A percentile compares a stretch with the other conserved stretches of the same genome.
Conservation (phyloP, 2,329 filamentous ascomycete species). For the Arthroderma sp. region DNA sequence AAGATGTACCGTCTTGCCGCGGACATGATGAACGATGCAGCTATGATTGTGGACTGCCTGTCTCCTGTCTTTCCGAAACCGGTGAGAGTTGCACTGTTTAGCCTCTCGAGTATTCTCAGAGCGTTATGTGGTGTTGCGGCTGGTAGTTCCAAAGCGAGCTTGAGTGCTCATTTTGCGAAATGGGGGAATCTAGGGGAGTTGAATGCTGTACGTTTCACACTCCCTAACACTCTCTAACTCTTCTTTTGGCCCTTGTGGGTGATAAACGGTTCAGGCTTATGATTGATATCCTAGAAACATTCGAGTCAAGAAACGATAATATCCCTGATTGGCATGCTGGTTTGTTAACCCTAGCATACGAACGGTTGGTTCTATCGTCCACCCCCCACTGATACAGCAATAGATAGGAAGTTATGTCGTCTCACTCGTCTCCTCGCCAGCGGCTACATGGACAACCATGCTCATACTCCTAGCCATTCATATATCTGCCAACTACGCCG, state of each 20-base stretch:
- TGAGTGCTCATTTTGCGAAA: constrained; percentile 83
- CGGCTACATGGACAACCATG: constrained; percentile 61
- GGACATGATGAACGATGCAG: constrained; percentile 76
- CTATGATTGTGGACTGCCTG: constrained; percentile 73
- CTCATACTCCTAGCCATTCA: constrained; percentile 61
- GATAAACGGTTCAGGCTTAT: constrained; percentile 2
- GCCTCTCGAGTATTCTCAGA: constrained; percentile 47
- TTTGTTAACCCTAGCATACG: constrained; percentile 19
- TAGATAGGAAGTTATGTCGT: constrained; percentile 67
- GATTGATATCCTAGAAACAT: constrained; percentile 47
- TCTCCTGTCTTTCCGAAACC: constrained; percentile 57
- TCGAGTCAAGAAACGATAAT: constrained; percentile 92
- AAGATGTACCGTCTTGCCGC: constrained; percentile 80
- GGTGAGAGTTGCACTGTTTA: constrained; percentile 44
- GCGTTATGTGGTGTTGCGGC: constrained; percentile 80
- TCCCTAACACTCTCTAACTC: not conserved
- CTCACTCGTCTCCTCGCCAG: constrained; percentile 55
- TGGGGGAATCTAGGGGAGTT: constrained; percentile 82
- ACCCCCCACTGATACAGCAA: constrained; percentile 1
- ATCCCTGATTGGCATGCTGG: constrained; percentile 72
- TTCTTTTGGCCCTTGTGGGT: not conserved
- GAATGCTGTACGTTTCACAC: constrained; percentile 49
- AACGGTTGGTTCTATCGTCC: not conserved
- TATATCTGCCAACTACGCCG: constrained; percentile 71
- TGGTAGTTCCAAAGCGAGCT: constrained; percentile 74